phyloP scores from a whole-genome alignment of 2,329 filamentous ascomycete species.

The Aphanoascus verrucosus region DNA sequence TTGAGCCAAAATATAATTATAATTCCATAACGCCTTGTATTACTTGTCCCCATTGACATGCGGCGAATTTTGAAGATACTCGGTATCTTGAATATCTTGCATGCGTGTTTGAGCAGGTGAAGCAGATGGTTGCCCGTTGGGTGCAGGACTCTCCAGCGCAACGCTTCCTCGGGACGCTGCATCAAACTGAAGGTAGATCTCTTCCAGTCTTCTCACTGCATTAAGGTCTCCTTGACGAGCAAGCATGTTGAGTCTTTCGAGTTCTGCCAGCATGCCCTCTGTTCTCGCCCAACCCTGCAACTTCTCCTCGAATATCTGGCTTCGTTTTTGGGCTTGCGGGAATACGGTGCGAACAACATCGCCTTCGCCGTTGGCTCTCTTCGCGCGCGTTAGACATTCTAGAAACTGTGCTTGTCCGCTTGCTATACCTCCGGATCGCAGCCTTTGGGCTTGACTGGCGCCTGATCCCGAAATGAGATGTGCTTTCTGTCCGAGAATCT shows the following conservation, averaged over 20 bases:
- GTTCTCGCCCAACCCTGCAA: slow-evolving; percentile 31
- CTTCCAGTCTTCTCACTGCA: slow-evolving; percentile 28
- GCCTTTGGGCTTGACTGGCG: not conserved
- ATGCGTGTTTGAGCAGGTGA: not conserved
- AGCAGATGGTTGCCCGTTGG: not conserved
- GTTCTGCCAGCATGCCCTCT: slow-evolving; percentile 28
- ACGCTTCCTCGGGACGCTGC: not conserved
- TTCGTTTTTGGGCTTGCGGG: slow-evolving; percentile 21
- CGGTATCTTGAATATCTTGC: not conserved
- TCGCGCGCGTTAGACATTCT: slow-evolving; percentile 54
- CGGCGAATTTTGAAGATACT: not conserved
- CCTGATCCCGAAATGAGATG: slow-evolving; percentile 43
- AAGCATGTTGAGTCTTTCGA: slow-evolving; percentile 29
- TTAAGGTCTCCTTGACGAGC: slow-evolving; percentile 29
- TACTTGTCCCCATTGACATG: not conserved
- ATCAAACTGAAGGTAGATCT: slow-evolving; percentile 24
- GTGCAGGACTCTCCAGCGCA: not conserved
- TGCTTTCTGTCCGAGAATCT: slow-evolving; percentile 58
- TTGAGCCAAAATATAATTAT: too few relatives aligned
- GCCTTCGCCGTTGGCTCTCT: slow-evolving; percentile 52
- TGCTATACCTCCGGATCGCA: slow-evolving; percentile 18
- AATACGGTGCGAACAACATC: slow-evolving; percentile 55
- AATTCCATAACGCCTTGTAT: too few relatives aligned
- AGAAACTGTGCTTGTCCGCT: slow-evolving; percentile 48
- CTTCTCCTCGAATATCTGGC: slow-evolving; percentile 24